Percentiles rank a stretch among this genome's conserved stretches.
Evolutionary conservation across 768 basidiomycete species (phyloP).

Genomic region (Lentinula boryana): DNA sequence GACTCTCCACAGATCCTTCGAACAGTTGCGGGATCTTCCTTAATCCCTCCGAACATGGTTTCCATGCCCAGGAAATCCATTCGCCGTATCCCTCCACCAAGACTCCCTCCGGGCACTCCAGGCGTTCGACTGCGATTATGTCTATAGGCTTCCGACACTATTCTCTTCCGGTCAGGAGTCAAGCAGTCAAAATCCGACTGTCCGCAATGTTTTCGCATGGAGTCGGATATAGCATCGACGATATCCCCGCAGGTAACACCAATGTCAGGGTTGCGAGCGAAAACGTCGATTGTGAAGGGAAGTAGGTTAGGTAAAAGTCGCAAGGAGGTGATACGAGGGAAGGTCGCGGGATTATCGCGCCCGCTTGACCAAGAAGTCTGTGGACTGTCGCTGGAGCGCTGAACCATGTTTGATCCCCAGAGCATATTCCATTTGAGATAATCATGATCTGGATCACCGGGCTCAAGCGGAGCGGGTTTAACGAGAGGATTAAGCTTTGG

Average conservation of each 20-base stretch:
- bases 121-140: constrained; percentile 60
- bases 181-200: constrained; percentile 48
- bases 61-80: constrained; percentile 60
- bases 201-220: constrained; percentile 44
- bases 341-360: constrained; percentile 5
- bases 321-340: constrained; percentile 6
- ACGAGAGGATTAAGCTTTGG: constrained; percentile 2
- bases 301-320: constrained; percentile 43
- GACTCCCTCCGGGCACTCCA: constrained; percentile 63
- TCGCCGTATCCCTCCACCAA: constrained; percentile 57
- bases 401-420: not conserved
- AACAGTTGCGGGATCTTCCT: constrained; percentile 36
- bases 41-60: constrained; percentile 62
- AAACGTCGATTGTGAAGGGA: constrained; percentile 50
- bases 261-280: constrained; percentile 33
- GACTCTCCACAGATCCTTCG: constrained; percentile 28
- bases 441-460: not conserved
- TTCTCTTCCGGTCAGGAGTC: constrained; percentile 25
- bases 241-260: constrained; percentile 69
- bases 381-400: constrained; percentile 1
- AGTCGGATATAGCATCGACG: constrained; percentile 45
- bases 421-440: constrained; percentile 9
- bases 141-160: constrained; percentile 47
- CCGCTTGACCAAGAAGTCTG: constrained; percentile 5
- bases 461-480: not conserved